Conservation (phyloP, 1,139 yeast species). For the Wickerhamomyces sp. region DNA sequence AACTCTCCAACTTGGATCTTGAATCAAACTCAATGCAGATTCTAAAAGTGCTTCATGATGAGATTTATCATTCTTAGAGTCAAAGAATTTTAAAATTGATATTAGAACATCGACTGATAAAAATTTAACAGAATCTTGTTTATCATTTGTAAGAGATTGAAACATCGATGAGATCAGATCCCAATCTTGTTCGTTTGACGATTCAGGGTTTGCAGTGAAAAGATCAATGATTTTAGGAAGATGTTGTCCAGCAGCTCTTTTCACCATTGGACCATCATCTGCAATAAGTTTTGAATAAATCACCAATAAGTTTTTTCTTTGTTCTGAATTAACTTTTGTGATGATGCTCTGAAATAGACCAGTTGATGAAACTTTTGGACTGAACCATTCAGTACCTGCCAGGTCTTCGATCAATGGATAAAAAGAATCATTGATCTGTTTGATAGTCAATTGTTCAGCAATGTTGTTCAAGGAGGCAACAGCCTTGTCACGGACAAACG, state of each 20-base stretch:
- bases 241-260: conserved; percentile 88
- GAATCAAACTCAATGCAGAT: conserved; percentile 62
- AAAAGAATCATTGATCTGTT: conserved; percentile 63
- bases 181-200: conserved; percentile 51
- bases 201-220: conserved; percentile 37
- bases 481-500: conserved; percentile 94
- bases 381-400: conserved; percentile 91
- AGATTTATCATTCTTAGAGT: conserved; percentile 47
- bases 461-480: conserved; percentile 77
- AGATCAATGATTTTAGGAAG: conserved; percentile 68
- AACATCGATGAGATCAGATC: conserved; percentile 77
- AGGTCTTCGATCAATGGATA: conserved; percentile 74
- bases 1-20: conserved; percentile 97
- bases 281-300: conserved; percentile 66
- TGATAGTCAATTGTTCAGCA: conserved; percentile 57
- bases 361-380: conserved; percentile 86
- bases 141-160: conserved; percentile 72
- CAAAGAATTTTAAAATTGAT: conserved; percentile 61
- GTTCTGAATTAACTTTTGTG: conserved; percentile 46
- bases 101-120: conserved; percentile 84
- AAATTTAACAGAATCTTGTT: conserved; percentile 93
- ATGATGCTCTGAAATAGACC: conserved; percentile 79
- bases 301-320: conserved; percentile 57
- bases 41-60: conserved; percentile 59
- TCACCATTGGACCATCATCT: conserved; percentile 98